Evolutionary conservation across 495 filamentous ascomycete species (phyloP).

Genomic region (Trichocladium uniseriatum): DNA sequence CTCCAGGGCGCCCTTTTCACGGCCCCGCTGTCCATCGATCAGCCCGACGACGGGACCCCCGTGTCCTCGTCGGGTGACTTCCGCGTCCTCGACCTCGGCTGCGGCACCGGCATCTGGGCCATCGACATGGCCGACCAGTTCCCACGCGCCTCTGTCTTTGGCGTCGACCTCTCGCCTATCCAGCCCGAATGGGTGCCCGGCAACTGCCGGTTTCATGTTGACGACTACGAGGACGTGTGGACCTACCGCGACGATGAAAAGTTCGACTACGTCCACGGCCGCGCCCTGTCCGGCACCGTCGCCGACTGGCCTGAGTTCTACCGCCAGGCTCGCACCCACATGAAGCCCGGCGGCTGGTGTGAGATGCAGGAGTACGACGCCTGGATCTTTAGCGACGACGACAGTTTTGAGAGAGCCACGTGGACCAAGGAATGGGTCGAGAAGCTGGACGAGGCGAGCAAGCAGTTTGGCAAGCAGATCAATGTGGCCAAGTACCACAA

Average conservation of each 20-base stretch:
- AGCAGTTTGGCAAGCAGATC: conserved; percentile 40
- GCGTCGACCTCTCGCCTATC: conserved; percentile 38
- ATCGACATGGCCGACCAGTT: conserved; percentile 35
- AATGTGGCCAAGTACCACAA: conserved; percentile 32
- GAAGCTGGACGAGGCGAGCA: conserved; percentile 35
- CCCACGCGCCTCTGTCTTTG: conserved; percentile 30
- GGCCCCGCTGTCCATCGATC: conserved; percentile 37
- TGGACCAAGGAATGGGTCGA: conserved; percentile 39
- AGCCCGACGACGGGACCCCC: conserved; percentile 17
- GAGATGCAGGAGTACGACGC: conserved; percentile 47
- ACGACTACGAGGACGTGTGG: conserved; percentile 52
- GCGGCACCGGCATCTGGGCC: conserved; percentile 56
- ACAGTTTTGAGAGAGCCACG: conserved; percentile 36
- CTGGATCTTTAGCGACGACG: conserved; percentile 42
- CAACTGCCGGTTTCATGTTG: conserved; percentile 47
- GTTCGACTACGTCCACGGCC: conserved; percentile 57
- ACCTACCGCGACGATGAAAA: conserved; percentile 37
- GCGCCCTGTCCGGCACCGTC: conserved; percentile 47
- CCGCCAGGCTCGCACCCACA: conserved; percentile 37
- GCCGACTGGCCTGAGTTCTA: conserved; percentile 49
- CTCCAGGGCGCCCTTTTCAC: conserved; percentile 32
- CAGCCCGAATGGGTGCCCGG: conserved; percentile 36
- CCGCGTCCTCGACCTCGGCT: conserved; percentile 50
- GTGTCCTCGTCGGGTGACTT: conserved; percentile 1
- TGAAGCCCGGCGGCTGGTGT: conserved; percentile 51